A percentile compares a stretch with the other conserved stretches of the same genome.
Evolutionary conservation across 768 basidiomycete genomes (phyloP).

Genomic region (Serendipita sp.): DNA sequence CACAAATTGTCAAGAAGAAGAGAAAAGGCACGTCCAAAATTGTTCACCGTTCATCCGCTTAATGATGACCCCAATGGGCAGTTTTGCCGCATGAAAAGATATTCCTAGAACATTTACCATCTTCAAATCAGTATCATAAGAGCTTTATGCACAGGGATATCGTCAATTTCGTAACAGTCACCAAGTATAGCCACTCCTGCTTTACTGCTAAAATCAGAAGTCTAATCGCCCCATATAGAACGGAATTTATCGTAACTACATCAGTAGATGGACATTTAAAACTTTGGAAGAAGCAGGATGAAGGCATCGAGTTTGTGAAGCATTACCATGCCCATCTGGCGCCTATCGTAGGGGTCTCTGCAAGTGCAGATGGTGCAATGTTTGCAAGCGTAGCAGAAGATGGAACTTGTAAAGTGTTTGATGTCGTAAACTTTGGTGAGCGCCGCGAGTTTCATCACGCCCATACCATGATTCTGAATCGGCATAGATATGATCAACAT

Average conservation of each 20-base stretch:
- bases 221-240: slow-evolving; percentile 33
- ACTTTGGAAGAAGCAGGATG: slow-evolving; percentile 97
- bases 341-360: slow-evolving; percentile 63
- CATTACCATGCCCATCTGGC: slow-evolving; percentile 87
- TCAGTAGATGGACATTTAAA: slow-evolving; percentile 92
- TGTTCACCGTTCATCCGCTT: slow-evolving; percentile 14
- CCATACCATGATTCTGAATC: background rate
- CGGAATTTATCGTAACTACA: slow-evolving; percentile 85
- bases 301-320: slow-evolving; percentile 95
- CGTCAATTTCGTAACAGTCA: slow-evolving; percentile 77
- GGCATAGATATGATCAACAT: slow-evolving; percentile 94
- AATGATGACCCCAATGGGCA: slow-evolving; percentile 19
- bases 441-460: slow-evolving; percentile 2
- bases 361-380: slow-evolving; percentile 80
- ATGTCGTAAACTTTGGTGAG: slow-evolving; percentile 94
- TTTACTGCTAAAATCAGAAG: background rate
- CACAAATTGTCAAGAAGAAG: slow-evolving; percentile 46
- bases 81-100: slow-evolving; percentile 87
- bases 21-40: slow-evolving; percentile 48
- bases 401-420: slow-evolving; percentile 87
- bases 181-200: slow-evolving; percentile 41
- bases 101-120: slow-evolving; percentile 84
- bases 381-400: slow-evolving; percentile 89
- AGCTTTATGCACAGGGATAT: slow-evolving; percentile 97
- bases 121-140: slow-evolving; percentile 86